Evolutionary conservation across 2,329 filamentous ascomycete genomes (phyloP), one percentile per base, ranked within the genome.

Genomic region (Parastagonospora nodorum): DNA sequence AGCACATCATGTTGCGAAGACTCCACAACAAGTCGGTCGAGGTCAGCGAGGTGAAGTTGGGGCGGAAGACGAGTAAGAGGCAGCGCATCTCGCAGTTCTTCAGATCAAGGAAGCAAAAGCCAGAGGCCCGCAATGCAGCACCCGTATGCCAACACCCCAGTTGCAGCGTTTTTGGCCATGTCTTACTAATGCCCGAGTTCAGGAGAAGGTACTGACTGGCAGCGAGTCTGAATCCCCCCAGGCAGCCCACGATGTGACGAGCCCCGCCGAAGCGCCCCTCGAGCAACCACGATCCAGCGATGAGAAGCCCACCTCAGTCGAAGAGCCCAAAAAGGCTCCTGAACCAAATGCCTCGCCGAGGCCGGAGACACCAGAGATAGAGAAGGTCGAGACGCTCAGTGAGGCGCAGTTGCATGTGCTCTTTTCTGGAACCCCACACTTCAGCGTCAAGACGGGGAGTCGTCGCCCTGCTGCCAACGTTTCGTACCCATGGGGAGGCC

Each of bases 361-460:
- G 2, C 43, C 51, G 32, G 61, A 56, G 19, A 48, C 55, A 27
- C 40, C 40, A 28, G 52, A 49, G 33, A 53, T 51, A n/a, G 53
- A 61, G 1, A 59, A 59, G 19, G 32, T 45, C n/a, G 55, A 64
- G 8, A 24, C 50, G 0, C 50, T 73, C 19, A 63, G 51, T 61
- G 79, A 84, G 39, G 75, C 78, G 35, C 84, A 88, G 58, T 75
- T 90, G 44, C 84, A 87, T 73, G 84, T 85, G 71, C 80, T 90
- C 63, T 90, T 90, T 77, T 88, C 87, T 24, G 87, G 88, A n/a
- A 88, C 88, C 37, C 88, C 88, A 56, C 86, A 89, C 68, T 90
- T 87, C 75, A 86, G 85, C 69, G 81, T 84, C 58, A 80, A 83
- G 45, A 81, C 79, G 50, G 81, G 84, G 60, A 82, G 82, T 79